Base-by-base conservation (phyloP, 257 asterid genomes). In the Ligustrum vulgare region DNA sequence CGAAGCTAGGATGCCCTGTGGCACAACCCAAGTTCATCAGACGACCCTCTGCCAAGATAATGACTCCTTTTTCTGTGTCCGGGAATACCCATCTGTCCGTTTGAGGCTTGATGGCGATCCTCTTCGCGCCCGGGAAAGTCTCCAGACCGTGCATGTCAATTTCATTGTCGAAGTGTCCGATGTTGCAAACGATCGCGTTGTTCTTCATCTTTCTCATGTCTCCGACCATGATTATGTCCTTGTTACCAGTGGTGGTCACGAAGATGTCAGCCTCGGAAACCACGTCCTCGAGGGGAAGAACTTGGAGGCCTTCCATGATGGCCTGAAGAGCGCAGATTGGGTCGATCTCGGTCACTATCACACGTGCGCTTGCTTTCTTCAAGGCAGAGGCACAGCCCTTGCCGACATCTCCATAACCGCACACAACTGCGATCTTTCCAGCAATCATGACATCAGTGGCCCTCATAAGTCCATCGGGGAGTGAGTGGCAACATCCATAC, bases 11-110 rank as follows among this genome's bases (percentile, higher is more conserved):
- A 75, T 88, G 92, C 15, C 89, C 89, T 0, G 92, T 88, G 64
- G 92, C 92, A 66, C 92, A 88, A 6, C 92, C 92, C 84, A 88
- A 83, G 88, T 88, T 86, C 92, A 88, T 88, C 36, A 86, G 84
- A 73, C 92, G 90, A 6, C 92, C 92, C 77, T 88, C 92, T 0
- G 92, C 92, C 76, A 88, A 68, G 3, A 86, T 76, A 51, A 88
- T 82, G 43, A 88, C 80, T 47, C 92, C 92, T 0, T 77, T 25
- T 0, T 79, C 75, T 6, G 90, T 86, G 2, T 84, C 90, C 0
- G 93, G 88, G 86, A 88, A 88, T 0, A 88, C 84, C 86, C 86
- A 88, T 64, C 90, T 62, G 82, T 88, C 93, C 0, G 90, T 88
- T 66, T 88, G 93, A 3, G 87, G 93, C 83, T 88, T 88, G 23